phyloP scores from a whole-genome alignment of 1,284 basidiomycete genomes.

The Moniliella sp. region DNA sequence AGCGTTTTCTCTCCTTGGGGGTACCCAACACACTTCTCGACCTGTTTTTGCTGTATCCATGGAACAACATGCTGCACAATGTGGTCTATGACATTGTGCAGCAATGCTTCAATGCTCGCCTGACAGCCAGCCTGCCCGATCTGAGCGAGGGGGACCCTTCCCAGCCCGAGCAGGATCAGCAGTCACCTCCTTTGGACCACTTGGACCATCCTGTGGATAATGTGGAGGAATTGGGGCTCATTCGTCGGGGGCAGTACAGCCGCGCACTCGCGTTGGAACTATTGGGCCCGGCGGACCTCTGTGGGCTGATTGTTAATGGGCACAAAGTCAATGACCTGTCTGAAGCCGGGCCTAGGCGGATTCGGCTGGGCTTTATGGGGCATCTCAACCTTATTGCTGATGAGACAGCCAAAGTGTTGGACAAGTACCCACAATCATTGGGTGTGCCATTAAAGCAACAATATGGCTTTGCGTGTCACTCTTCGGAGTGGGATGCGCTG shows the following conservation, averaged over 20 bases:
- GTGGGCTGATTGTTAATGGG: conserved; percentile 23
- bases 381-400: conserved; percentile 81
- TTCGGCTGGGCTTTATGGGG: conserved; percentile 64
- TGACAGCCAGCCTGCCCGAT: too few relatives aligned
- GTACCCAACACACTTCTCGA: neutral
- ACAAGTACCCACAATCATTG: conserved; percentile 57
- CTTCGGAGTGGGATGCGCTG: too few relatives aligned
- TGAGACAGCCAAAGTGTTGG: conserved; percentile 61
- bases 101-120: conserved; percentile 79
- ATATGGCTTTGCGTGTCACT: too few relatives aligned
- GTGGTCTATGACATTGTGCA: conserved; percentile 89
- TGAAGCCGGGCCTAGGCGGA: conserved; percentile 12
- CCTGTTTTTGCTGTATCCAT: conserved; percentile 79
- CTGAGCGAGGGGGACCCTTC: too few relatives aligned
- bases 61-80: conserved; percentile 97
- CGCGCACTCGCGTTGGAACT: conserved; percentile 21
- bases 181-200: too few relatives aligned
- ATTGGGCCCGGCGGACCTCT: conserved; percentile 19
- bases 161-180: too few relatives aligned
- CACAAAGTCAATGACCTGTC: conserved; percentile 21
- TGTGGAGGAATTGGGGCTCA: too few relatives aligned
- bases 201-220: too few relatives aligned
- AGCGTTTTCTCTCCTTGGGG: conserved; percentile 20
- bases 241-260: conserved; percentile 11
- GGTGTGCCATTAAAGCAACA: too few relatives aligned